Evolutionary conservation across 2,329 filamentous ascomycete species (phyloP).

Genomic region (Xenoacremonium recifei): DNA sequence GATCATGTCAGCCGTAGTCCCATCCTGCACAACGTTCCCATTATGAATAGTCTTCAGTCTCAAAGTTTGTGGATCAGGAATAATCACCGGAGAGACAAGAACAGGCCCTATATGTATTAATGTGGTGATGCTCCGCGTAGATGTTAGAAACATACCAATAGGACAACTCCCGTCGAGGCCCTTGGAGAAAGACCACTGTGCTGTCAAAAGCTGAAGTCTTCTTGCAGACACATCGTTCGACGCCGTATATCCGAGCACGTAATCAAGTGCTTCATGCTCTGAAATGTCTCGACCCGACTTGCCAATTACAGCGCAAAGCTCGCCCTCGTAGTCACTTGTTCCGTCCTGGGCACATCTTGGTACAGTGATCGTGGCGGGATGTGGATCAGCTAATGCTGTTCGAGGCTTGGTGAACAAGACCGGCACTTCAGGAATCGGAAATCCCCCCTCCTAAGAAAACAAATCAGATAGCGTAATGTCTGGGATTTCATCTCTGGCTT

Average conservation of each 20-base stretch:
- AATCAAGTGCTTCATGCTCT: slow-evolving; percentile 3
- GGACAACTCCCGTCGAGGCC: slow-evolving; percentile 7
- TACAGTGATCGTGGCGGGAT: slow-evolving; percentile 1
- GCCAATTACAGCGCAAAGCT: slow-evolving; percentile 3
- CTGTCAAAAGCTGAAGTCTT: slow-evolving; percentile 2
- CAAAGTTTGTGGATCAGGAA: slow-evolving; percentile 2
- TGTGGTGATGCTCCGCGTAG: neutral
- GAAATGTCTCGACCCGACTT: slow-evolving; percentile 5
- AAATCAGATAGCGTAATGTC: too few relatives aligned
- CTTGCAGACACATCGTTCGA: slow-evolving; percentile 6
- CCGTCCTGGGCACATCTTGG: slow-evolving; percentile 5
- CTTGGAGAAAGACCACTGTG: slow-evolving; percentile 5
- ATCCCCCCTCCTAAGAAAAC: slow-evolving; percentile 2
- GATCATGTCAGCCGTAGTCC: slow-evolving; percentile 2
- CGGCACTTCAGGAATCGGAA: slow-evolving; percentile 2
- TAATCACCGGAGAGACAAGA: slow-evolving; percentile 1
- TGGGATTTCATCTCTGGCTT: too few relatives aligned
- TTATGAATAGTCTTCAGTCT: slow-evolving; percentile 4
- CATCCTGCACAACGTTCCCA: slow-evolving; percentile 1
- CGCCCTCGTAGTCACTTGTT: slow-evolving; percentile 6
- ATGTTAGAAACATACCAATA: neutral
- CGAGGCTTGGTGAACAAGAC: slow-evolving; percentile 6
- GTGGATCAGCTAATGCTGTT: slow-evolving; percentile 1
- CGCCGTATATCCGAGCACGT: slow-evolving; percentile 5
- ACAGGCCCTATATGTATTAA: slow-evolving; percentile 1